Base-by-base conservation (phyloP, 768 basidiomycete species). In the Sarcomyxa edulis region DNA sequence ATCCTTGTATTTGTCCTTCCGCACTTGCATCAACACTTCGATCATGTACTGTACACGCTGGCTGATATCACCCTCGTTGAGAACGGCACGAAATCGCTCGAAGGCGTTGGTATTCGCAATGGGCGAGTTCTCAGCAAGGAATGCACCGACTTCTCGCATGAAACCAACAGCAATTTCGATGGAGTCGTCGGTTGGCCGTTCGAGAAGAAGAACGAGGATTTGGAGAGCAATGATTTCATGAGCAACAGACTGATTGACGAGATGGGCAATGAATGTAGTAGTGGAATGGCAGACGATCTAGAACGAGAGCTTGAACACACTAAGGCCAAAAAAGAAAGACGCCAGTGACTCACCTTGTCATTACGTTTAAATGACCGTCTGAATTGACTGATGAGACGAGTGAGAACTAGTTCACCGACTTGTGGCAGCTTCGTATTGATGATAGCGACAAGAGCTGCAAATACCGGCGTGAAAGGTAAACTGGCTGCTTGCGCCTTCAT, bases 31-130 rank as follows among this genome's bases (percentile, higher is more conserved):
- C 32, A 98, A 72, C 3, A 98, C 96, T 64, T 98, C 96, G 49
- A 99, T 91, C 96, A 97, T 97, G 64, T 97, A 99, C 56, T 98
- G 96, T 20, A 95, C 90, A 49, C 96, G 81, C 50, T 98, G 93
- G 53, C 89, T 93, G 60, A 99, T 95, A 30, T 74, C 68, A 18
- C 92, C 92, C 59, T 98, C 96, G 60, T 98, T 96, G 23, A 99
- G 68, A 7, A 97, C 92, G 1, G 91, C 90, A 32, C 96, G 84
- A 78, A 98, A 97, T 16, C 94, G 87, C 59, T 98, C 96, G 56
- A 83, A 98, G 24, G 96, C 84, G 25, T 81, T 82, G n/a, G 89
- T 85, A 52, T 91, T 96, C 46, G 90, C 93, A 58, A 94, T 94
- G 18, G 95, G 91, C 2, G 89, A 85, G 56, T 91, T 88, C 68